Conservation (phyloP, 2,329 filamentous ascomycete genomes). For the Ophiocordyceps camponoti-saundersi region DNA sequence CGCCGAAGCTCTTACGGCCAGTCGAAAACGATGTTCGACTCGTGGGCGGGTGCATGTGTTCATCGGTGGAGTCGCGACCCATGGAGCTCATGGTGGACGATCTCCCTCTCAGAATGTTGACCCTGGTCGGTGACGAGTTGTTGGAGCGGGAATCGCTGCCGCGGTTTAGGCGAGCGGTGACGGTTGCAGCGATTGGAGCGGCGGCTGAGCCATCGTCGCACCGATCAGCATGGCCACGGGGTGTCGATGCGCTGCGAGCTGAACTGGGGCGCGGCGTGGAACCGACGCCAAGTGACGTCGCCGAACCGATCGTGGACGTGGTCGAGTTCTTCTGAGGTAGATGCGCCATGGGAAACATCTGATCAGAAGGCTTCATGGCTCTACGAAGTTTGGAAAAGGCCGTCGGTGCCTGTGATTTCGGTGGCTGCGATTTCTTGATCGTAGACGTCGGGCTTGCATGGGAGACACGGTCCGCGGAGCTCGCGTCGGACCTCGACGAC, state of each 20-base stretch:
- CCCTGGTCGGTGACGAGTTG: constrained; percentile 51
- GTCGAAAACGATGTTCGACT: constrained; percentile 72
- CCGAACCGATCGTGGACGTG: constrained; percentile 21
- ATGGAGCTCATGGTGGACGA: constrained; percentile 85
- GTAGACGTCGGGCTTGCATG: constrained; percentile 43
- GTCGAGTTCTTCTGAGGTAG: constrained; percentile 49
- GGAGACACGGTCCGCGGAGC: constrained; percentile 48
- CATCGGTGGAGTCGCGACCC: constrained; percentile 53
- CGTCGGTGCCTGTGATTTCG: constrained; percentile 35
- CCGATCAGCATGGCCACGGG: constrained; percentile 7
- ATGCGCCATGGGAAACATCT: constrained; percentile 72
- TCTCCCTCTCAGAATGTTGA: constrained; percentile 48
- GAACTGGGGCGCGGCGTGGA: constrained; percentile 18
- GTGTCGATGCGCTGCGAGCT: constrained; percentile 13
- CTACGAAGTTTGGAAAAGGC: constrained; percentile 73
- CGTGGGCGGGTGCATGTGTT: constrained; percentile 48
- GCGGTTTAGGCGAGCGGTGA: constrained; percentile 28
- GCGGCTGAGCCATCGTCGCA: constrained; percentile 4
- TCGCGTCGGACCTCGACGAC: constrained; percentile 79
- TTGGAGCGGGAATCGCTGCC: constrained; percentile 27
- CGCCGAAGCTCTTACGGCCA: constrained; percentile 86
- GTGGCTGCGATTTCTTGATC: constrained; percentile 35
- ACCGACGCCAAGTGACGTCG: constrained; percentile 21
- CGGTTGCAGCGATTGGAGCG: constrained; percentile 14
- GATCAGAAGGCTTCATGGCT: constrained; percentile 54